Evolutionary conservation across 2,329 filamentous ascomycete genomes (phyloP).

Genomic region (Fusarium chuoi): DNA sequence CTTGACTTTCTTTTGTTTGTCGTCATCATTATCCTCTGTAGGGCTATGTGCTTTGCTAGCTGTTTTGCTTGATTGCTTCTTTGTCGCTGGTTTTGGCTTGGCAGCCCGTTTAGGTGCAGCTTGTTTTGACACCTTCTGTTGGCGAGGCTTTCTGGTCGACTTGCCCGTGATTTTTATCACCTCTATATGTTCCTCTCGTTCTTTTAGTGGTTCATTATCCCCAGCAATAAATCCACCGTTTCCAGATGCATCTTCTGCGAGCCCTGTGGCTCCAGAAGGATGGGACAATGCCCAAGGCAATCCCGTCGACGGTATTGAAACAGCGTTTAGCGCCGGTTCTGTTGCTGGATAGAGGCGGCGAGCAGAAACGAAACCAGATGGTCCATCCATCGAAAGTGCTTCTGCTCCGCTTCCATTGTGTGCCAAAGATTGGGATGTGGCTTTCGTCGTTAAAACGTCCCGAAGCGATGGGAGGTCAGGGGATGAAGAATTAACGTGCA

Average conservation of each 20-base stretch:
- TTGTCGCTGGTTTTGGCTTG: constrained; percentile 1
- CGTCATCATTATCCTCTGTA: constrained; percentile 10
- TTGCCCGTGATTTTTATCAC: constrained; percentile 40
- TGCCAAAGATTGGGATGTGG: constrained; percentile 46
- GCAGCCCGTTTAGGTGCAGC: constrained; percentile 10
- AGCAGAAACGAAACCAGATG: constrained; percentile 55
- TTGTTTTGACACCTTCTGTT: constrained; percentile 32
- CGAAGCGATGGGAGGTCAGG: constrained; percentile 65
- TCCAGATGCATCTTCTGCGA: not conserved
- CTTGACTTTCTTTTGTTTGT: constrained; percentile 51
- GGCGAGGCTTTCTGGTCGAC: constrained; percentile 27
- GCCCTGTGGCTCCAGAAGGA: not conserved
- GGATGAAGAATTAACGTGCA: constrained; percentile 58
- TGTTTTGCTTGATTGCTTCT: not conserved
- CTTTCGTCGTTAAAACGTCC: constrained; percentile 57
- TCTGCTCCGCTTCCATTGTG: constrained; percentile 51
- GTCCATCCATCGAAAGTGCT: constrained; percentile 51
- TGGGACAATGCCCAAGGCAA: not conserved
- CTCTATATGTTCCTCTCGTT: constrained; percentile 27
- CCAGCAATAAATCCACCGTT: constrained; percentile 2
- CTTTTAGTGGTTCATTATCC: not conserved
- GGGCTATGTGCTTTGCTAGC: not conserved
- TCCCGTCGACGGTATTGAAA: not conserved
- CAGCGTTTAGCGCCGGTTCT: constrained; percentile 37
- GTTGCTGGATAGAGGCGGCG: constrained; percentile 50